These are phyloP conservation scores for Pyrenophora seminiperda DNA, from an alignment of 2,329 filamentous ascomycete genomes.

Conservation along the genomic window DNA sequence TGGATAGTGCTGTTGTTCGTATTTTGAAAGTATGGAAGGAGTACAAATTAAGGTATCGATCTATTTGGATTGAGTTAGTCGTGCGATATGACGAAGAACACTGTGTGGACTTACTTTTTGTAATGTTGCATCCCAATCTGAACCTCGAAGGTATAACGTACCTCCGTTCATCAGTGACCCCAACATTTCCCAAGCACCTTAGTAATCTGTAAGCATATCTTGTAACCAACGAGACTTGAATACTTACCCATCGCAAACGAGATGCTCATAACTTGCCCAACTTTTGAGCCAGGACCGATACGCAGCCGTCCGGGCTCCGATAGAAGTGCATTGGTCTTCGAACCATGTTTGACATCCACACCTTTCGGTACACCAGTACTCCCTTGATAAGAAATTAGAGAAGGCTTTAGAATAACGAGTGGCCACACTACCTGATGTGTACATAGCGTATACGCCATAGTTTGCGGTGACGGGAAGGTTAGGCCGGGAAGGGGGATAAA, in stretches of 20 bases:
- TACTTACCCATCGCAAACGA: conserved; percentile 66
- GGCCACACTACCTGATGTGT: conserved; percentile 53
- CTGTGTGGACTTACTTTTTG: conserved; percentile 46
- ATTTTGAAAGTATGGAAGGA: conserved; percentile 60
- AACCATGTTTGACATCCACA: conserved; percentile 62
- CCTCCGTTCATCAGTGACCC: conserved; percentile 63
- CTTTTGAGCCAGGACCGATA: conserved; percentile 57
- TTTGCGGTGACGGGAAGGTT: conserved; percentile 16
- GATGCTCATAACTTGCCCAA: conserved; percentile 63
- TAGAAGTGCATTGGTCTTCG: conserved; percentile 61
- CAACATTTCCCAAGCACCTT: conserved; percentile 66
- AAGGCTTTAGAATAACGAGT: too few species aligned
- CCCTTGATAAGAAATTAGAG: conserved; percentile 23
- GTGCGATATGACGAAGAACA: background rate
- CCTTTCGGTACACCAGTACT: conserved; percentile 65
- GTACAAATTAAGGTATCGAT: conserved; percentile 62
- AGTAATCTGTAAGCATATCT: conserved; percentile 1
- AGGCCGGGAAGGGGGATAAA: conserved; percentile 26
- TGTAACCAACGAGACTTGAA: background rate
- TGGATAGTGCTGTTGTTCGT: conserved; percentile 54
- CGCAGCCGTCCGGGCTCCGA: conserved; percentile 58
- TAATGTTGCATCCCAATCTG: conserved; percentile 56
- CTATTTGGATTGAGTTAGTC: conserved; percentile 36
- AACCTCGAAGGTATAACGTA: conserved; percentile 59
- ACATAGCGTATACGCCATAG: conserved; percentile 52